phyloP scores from a whole-genome alignment of 495 filamentous ascomycete genomes.

The Apiosordaria backusii region DNA sequence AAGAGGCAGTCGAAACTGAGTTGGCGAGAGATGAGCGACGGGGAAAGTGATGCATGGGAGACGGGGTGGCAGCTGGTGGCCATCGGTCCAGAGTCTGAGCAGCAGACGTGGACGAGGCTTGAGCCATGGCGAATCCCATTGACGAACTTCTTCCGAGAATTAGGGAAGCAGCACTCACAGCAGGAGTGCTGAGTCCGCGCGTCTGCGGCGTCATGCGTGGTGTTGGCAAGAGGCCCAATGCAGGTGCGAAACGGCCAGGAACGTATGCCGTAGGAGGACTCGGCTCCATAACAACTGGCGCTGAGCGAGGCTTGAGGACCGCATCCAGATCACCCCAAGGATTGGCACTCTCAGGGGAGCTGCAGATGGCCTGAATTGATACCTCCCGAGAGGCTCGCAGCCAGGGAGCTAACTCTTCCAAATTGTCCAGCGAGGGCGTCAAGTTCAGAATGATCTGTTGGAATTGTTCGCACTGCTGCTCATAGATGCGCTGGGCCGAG shows the following conservation, averaged over 20 bases:
- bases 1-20: slow-evolving; percentile 72
- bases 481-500: slow-evolving; percentile 36
- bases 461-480: slow-evolving; percentile 59
- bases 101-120: slow-evolving; percentile 61
- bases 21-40: slow-evolving; percentile 75
- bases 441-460: slow-evolving; percentile 71
- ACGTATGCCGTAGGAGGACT: slow-evolving; percentile 52
- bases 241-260: slow-evolving; percentile 45
- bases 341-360: slow-evolving; percentile 25
- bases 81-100: slow-evolving; percentile 55
- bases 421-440: slow-evolving; percentile 68
- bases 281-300: slow-evolving; percentile 61
- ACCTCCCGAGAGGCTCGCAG: slow-evolving; percentile 33
- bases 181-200: slow-evolving; percentile 77
- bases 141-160: slow-evolving; percentile 54
- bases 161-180: slow-evolving; percentile 68
- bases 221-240: slow-evolving; percentile 68
- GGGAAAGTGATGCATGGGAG: slow-evolving; percentile 54
- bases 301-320: not conserved
- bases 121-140: slow-evolving; percentile 77
- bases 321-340: not conserved
- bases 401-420: slow-evolving; percentile 47
- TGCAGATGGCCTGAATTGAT: slow-evolving; percentile 34
- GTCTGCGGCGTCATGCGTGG: slow-evolving; percentile 78
- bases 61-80: slow-evolving; percentile 54